Evolutionary conservation across 2,329 filamentous ascomycete species (phyloP).

Genomic region (Pseudonectria foliicola): DNA sequence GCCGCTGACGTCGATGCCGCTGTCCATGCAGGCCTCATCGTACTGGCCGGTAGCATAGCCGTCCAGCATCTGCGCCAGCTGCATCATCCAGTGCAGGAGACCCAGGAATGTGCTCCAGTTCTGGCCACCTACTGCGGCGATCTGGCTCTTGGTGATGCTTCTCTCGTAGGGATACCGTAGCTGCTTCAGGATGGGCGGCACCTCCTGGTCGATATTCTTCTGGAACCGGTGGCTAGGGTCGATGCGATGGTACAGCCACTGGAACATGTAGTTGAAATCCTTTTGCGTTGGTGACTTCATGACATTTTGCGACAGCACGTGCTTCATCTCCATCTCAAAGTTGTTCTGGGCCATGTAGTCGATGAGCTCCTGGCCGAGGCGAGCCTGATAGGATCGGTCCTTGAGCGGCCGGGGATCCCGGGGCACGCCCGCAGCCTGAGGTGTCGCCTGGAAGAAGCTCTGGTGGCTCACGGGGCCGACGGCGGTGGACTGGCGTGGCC

Average conservation of each 20-base stretch:
- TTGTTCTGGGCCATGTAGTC: slow-evolving; percentile 92
- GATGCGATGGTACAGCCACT: slow-evolving; percentile 94
- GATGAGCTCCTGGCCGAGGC: slow-evolving; percentile 80
- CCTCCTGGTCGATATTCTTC: slow-evolving; percentile 92
- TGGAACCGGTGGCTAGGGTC: slow-evolving; percentile 90
- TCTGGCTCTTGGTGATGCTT: slow-evolving; percentile 92
- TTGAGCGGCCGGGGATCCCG: slow-evolving; percentile 80
- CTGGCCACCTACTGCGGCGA: slow-evolving; percentile 88
- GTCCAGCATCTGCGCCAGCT: slow-evolving; percentile 89
- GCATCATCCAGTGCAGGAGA: slow-evolving; percentile 98
- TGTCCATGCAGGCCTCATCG: slow-evolving; percentile 83
- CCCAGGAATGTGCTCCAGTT: slow-evolving; percentile 96
- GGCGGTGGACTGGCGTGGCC: slow-evolving; percentile 57
- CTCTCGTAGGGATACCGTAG: slow-evolving; percentile 91
- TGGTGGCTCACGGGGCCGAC: slow-evolving; percentile 65
- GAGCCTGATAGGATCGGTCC: slow-evolving; percentile 70
- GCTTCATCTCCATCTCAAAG: slow-evolving; percentile 97
- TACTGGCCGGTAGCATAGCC: slow-evolving; percentile 71
- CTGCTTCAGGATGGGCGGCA: slow-evolving; percentile 86
- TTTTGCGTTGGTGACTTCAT: slow-evolving; percentile 95
- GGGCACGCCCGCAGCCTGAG: slow-evolving; percentile 72
- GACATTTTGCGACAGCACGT: slow-evolving; percentile 82
- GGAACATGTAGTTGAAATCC: slow-evolving; percentile 96
- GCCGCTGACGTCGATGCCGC: slow-evolving; percentile 77
- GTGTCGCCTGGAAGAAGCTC: slow-evolving; percentile 89